Conservation (phyloP, 164 flowering plant species). For the Annona cherimola region DNA sequence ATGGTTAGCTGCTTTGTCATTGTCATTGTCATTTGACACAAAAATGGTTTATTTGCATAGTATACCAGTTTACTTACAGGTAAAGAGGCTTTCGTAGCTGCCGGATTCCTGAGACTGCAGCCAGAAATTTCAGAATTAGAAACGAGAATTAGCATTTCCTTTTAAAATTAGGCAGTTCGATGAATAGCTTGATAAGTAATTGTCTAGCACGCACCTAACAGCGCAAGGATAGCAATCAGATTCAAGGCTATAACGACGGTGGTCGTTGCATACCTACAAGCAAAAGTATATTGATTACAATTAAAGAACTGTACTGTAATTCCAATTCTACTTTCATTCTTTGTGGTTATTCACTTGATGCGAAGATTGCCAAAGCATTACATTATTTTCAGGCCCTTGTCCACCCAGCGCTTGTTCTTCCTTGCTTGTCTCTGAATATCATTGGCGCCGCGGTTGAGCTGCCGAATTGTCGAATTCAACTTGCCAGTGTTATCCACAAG, state of each 20-base stretch:
- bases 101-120: conserved; percentile 53
- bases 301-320: not conserved
- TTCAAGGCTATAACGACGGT: conserved; percentile 36
- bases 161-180: not conserved
- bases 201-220: conserved; percentile 35
- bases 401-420: conserved; percentile 47
- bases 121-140: conserved; percentile 4
- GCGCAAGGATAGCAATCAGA: conserved; percentile 44
- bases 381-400: conserved; percentile 54
- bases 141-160: not conserved
- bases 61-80: conserved; percentile 37
- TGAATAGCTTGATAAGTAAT: not conserved
- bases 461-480: conserved; percentile 45
- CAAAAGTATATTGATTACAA: not conserved
- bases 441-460: conserved; percentile 49
- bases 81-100: conserved; percentile 26
- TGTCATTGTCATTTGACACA: not conserved
- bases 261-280: conserved; percentile 54
- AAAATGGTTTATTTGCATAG: not conserved
- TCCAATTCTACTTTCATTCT: not conserved
- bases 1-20: not conserved
- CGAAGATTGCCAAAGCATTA: conserved; percentile 23
- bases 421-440: conserved; percentile 49
- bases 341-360: not conserved
- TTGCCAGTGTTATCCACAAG: conserved; percentile 29